Evolutionary conservation across 345 rosid genomes (phyloP), one percentile per base, ranked within the genome.

Genomic region (Boechera stricta): DNA sequence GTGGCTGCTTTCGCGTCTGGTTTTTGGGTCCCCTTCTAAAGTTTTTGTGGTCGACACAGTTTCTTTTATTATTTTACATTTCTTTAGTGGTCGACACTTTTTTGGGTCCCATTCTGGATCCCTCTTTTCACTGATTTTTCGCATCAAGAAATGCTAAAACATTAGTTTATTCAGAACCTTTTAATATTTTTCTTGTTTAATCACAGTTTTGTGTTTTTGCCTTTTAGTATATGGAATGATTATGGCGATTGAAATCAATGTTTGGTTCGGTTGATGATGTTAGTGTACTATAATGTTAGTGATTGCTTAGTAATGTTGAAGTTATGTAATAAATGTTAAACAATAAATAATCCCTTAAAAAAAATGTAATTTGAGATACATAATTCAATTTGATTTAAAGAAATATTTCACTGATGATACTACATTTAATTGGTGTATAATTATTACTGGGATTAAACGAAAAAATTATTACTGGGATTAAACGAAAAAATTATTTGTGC

Each of bases 71-170:
- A 21, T 21, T 21, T 21, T 21, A 21, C 24, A 21, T 21, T 21
- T 54, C 0, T n/a, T 7, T n/a, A 74, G 67, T 74, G 78, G 78
- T 66, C 59, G 59, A 47, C 33, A 21, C 24, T 21, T 21, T 21
- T 21, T 21, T 21, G 24, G 24, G 24, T 21, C 24, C 24, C 24
- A 21, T 21, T 21, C 24, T 21, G 24, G 24, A 45, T 28, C 29
- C 29, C 29, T 28, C 52, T 75, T 1, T 35, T 35, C 38, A 35
- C 5, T 35, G 5, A 2, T 6, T 35, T 3, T 35, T 35, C 6
- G 3, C 29, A 28, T 21, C 24, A 21, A 21, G 24, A 21, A 21
- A 21, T 21, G 24, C 24, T 28, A 28, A 28, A 28, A 28, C 29
- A 28, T 28, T 28, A 28, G 2, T 28, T 28, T 28, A 28, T 28